Conservation (phyloP, 352 stramenopile species). For the Globisporangium radiosum region DNA sequence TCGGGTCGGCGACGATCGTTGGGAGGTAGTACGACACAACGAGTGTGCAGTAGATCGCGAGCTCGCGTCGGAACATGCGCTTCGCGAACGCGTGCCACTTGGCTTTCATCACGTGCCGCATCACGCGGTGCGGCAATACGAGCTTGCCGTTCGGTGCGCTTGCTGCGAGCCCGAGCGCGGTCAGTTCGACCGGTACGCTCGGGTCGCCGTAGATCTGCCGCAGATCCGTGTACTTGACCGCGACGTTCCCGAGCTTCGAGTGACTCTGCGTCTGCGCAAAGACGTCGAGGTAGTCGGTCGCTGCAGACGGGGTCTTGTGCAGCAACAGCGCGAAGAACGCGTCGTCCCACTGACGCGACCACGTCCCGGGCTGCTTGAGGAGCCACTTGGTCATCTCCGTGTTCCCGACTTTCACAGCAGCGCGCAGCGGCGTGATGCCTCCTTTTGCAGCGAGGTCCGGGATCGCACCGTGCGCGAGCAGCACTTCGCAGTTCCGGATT, state of each 20-base stretch:
- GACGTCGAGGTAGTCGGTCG: constrained; percentile 37
- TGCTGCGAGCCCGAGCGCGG: constrained; percentile 32
- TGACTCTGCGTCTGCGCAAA: constrained; percentile 45
- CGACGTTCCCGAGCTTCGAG: constrained; percentile 33
- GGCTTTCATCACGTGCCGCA: constrained; percentile 39
- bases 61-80: constrained; percentile 42
- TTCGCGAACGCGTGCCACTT: constrained; percentile 59
- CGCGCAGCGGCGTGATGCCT: constrained; percentile 36
- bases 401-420: constrained; percentile 47
- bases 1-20: constrained; percentile 43
- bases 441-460: constrained; percentile 24
- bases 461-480: constrained; percentile 33
- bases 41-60: constrained; percentile 38
- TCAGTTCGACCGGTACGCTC: constrained; percentile 34
- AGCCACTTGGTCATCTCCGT: constrained; percentile 49
- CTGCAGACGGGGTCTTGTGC: constrained; percentile 34
- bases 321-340: constrained; percentile 49
- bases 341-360: constrained; percentile 32
- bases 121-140: constrained; percentile 49
- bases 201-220: constrained; percentile 46
- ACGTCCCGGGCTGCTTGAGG: constrained; percentile 28
- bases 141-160: constrained; percentile 24
- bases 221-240: constrained; percentile 44
- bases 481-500: constrained; percentile 33
- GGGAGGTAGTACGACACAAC: constrained; percentile 48